Percentiles rank a stretch among this genome's conserved stretches.
Conservation (phyloP, 345 rosid species). For the Gossypium ekmanianum region DNA sequence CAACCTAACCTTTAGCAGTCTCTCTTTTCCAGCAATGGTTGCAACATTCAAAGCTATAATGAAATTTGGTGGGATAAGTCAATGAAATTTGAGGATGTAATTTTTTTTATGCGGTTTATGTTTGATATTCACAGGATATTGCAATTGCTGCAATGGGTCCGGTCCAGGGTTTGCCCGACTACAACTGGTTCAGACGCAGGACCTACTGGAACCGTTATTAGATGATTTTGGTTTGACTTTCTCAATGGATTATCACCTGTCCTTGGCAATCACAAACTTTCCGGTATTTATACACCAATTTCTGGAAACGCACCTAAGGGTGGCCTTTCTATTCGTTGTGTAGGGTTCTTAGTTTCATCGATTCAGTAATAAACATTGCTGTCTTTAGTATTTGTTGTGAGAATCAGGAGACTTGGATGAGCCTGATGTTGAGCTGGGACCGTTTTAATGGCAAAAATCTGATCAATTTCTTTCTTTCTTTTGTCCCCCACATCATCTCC, state of each 20-base stretch:
- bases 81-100: neutral
- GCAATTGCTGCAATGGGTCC: conserved; percentile 97
- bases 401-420: neutral
- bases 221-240: conserved; percentile 1
- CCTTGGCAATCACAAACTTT: conserved; percentile 7
- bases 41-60: too few species aligned
- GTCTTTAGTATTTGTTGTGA: conserved; percentile 18
- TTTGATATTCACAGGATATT: conserved; percentile 55
- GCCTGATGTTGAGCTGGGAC: too few species aligned
- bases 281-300: conserved; percentile 20
- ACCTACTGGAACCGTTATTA: conserved; percentile 96
- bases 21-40: neutral
- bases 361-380: conserved; percentile 31
- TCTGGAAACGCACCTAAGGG: conserved; percentile 18
- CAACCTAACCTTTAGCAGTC: neutral
- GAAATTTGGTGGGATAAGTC: neutral
- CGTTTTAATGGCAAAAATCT: too few species aligned
- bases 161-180: conserved; percentile 79
- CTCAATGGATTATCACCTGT: neutral
- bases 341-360: conserved; percentile 9
- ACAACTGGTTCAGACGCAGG: conserved; percentile 98
- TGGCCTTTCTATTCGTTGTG: conserved; percentile 15
- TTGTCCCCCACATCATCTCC: too few species aligned
- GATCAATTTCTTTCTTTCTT: too few species aligned
- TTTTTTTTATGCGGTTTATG: neutral